These are phyloP conservation scores for Forsythia suspensa DNA, from an alignment of 257 asterid genomes.

Conservation along the genomic window DNA sequence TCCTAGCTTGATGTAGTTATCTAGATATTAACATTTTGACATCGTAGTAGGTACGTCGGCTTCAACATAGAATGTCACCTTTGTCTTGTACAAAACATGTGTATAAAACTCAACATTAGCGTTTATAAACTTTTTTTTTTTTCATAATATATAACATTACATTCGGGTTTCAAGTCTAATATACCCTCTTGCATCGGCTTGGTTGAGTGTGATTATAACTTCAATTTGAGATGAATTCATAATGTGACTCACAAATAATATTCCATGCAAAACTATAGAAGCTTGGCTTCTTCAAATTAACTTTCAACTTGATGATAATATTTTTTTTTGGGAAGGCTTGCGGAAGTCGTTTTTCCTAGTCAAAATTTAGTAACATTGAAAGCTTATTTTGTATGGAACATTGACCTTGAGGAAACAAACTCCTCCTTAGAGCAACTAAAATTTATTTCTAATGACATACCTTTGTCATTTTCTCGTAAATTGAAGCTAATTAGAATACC, in stretches of 20 bases:
- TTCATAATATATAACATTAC: slow-evolving; percentile 18
- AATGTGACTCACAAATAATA: background rate
- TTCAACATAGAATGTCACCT: slow-evolving; percentile 39
- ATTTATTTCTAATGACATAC: background rate
- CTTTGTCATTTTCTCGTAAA: background rate
- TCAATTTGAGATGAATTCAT: background rate
- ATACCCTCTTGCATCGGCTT: slow-evolving; percentile 10
- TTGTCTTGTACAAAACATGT: slow-evolving; percentile 42
- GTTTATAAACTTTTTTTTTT: slow-evolving; percentile 27
- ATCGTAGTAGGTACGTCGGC: slow-evolving; percentile 39
- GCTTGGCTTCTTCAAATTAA: background rate
- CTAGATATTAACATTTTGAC: slow-evolving; percentile 39
- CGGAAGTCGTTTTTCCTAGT: background rate
- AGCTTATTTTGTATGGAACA: slow-evolving; percentile 20
- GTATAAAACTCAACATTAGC: slow-evolving; percentile 28
- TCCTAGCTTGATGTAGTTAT: slow-evolving; percentile 47
- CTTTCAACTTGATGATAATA: slow-evolving; percentile 11
- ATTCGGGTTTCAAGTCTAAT: slow-evolving; percentile 21
- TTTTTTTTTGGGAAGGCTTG: background rate
- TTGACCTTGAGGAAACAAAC: slow-evolving; percentile 7
- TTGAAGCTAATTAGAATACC: background rate
- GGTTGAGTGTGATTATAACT: slow-evolving; percentile 19
- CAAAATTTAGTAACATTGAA: background rate
- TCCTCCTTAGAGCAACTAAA: background rate
- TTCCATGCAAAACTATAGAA: slow-evolving; percentile 9